Evolutionary conservation across 179 eudicot genomes (phyloP), one percentile per base, ranked within the genome.

Genomic region (Kewa caespitosa): DNA sequence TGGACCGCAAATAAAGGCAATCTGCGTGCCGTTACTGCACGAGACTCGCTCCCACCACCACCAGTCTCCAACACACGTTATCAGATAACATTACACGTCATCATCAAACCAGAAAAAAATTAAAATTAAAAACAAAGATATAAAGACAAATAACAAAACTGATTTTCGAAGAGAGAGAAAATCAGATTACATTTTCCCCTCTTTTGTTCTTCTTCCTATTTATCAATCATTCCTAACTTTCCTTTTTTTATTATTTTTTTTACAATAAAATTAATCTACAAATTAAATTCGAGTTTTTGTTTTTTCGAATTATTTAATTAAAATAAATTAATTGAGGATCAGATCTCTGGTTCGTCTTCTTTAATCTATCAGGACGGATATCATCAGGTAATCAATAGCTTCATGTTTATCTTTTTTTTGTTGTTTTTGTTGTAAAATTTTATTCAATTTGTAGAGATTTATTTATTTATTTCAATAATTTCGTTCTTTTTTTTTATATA

Each of bases 41-140:
- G 72, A 67, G 72, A 67, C 72, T 41, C 33, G 72, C 54, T 67
- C 72, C 15, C 31, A 31, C 31, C 72, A 43, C 27, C 52, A 0
- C 23, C 33, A 31, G 46, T 71, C 38, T 71, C 75, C 18, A 30
- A 33, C 62, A 70, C 74, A 69, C 73, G 60, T 69, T 31, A 46
- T 1, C 73, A 31, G 73, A 69, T 69, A 38, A 52, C 42, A 59
- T 59, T 13, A 27, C 60, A 23, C 14, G n/a, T 5, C 32, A 57
- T 57, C 15, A 25, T 25, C 10, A n/a, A 18, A 59, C 27, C 13
- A 6, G 6, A 1, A 28, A 28, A 59, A 1, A 28, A 59, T 13
- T 3, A 59, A 30, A 27, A 59, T 11, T 3, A 13, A 30, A 10
- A 59, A 1, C 3, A 9, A 4, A 25, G 20, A 28, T 25, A 28